A percentile compares a stretch with the other conserved stretches of the same genome.
Evolutionary conservation across 2,329 filamentous ascomycete genomes (phyloP).

Genomic region (Cladophialophora yegresii): DNA sequence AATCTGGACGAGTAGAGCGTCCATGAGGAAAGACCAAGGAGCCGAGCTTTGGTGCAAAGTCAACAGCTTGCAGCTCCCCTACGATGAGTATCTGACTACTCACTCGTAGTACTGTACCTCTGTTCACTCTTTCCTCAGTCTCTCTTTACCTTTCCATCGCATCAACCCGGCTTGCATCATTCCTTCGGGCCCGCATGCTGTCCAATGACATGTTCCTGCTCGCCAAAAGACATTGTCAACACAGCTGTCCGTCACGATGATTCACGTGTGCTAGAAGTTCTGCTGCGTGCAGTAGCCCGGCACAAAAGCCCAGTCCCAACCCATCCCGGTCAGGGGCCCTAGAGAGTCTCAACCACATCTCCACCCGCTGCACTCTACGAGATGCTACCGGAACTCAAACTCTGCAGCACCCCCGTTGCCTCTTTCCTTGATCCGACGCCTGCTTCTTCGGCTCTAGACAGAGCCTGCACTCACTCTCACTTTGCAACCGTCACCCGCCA

Average conservation of each 20-base stretch:
- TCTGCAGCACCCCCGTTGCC: background rate
- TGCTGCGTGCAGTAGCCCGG: slow-evolving; percentile 1
- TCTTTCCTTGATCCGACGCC: slow-evolving; percentile 1
- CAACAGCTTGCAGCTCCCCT: background rate
- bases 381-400: slow-evolving; percentile 1
- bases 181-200: background rate
- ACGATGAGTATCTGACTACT: too few species aligned
- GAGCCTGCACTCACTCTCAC: background rate
- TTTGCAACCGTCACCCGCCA: background rate
- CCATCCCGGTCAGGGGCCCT: slow-evolving; percentile 7
- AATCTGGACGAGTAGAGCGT: background rate
- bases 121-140: background rate
- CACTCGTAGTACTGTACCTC: too few species aligned
- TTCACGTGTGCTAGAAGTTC: slow-evolving; percentile 1
- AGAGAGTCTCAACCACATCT: slow-evolving; percentile 3
- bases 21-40: background rate
- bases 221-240: background rate
- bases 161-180: background rate
- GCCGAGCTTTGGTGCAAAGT: background rate
- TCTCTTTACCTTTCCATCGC: background rate
- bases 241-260: background rate
- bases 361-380: slow-evolving; percentile 4
- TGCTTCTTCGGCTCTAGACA: slow-evolving; percentile 3
- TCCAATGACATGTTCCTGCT: background rate
- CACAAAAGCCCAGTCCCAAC: background rate